Percentiles rank a stretch among this genome's conserved stretches.
Evolutionary conservation across 2,329 filamentous ascomycete genomes (phyloP).

Genomic region (Fusarium mundagurra): DNA sequence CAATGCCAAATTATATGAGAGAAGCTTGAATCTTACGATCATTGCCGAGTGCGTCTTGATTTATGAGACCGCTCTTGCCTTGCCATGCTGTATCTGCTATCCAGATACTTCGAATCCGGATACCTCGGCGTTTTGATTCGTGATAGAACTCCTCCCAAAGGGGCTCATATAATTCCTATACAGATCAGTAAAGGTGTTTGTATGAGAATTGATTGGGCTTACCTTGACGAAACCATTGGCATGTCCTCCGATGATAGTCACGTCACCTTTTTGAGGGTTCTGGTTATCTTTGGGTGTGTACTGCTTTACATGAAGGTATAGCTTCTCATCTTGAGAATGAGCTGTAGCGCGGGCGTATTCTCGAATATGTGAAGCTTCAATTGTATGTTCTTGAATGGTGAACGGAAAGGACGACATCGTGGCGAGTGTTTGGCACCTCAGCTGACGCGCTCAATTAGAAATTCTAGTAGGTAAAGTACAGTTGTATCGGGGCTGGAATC

Average conservation of each 20-base stretch:
- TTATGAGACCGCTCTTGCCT: constrained; percentile 80
- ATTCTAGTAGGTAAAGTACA: not conserved
- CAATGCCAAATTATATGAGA: not conserved
- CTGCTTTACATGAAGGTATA: constrained; percentile 84
- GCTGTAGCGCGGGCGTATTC: constrained; percentile 81
- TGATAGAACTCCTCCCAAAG: constrained; percentile 85
- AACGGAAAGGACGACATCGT: constrained; percentile 55
- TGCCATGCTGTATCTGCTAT: constrained; percentile 91
- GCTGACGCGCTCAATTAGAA: not conserved
- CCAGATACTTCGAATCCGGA: constrained; percentile 85
- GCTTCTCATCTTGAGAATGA: constrained; percentile 76
- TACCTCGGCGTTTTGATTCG: constrained; percentile 64
- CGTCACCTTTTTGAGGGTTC: constrained; percentile 74
- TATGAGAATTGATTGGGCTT: not conserved
- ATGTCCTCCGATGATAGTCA: constrained; percentile 88
- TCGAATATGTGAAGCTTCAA: constrained; percentile 81
- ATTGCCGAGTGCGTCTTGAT: constrained; percentile 80
- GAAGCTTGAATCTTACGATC: constrained; percentile 70
- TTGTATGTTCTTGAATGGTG: constrained; percentile 75
- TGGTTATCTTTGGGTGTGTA: constrained; percentile 81
- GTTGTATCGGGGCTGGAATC: not conserved
- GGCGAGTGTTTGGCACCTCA: not conserved
- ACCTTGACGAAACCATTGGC: constrained; percentile 95
- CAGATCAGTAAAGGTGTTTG: not conserved
- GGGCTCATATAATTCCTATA: constrained; percentile 88